phyloP scores from a whole-genome alignment of 2,329 filamentous ascomycete species.

The Plectosphaerella plurivora region DNA sequence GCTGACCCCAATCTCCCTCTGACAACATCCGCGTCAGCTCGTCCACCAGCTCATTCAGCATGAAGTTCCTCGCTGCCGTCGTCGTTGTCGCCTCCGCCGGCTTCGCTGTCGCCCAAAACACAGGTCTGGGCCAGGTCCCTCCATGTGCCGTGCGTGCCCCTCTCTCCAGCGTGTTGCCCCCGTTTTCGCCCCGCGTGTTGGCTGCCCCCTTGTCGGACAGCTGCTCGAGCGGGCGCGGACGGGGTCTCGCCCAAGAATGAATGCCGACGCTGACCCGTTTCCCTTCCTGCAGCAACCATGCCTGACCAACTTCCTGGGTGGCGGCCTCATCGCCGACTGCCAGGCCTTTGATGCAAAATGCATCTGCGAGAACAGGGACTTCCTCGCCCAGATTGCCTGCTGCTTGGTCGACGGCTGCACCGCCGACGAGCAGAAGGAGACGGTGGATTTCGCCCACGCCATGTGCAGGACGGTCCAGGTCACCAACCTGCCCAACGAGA shows the following conservation, averaged over 20 bases:
- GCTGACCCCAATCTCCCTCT: too few relatives aligned
- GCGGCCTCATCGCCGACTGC: slow-evolving; percentile 31
- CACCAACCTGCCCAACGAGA: slow-evolving; percentile 24
- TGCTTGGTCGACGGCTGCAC: slow-evolving; percentile 31
- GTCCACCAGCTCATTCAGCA: slow-evolving; percentile 14
- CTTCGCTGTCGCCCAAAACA: slow-evolving; percentile 26
- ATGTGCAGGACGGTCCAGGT: slow-evolving; percentile 33
- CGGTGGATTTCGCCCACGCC: slow-evolving; percentile 30
- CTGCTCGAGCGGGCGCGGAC: background rate
- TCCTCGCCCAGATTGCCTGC: slow-evolving; percentile 36
- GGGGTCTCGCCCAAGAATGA: background rate
- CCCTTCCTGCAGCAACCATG: slow-evolving; percentile 17
- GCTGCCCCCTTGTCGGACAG: background rate
- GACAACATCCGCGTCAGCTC: too few relatives aligned
- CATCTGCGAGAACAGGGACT: slow-evolving; percentile 34
- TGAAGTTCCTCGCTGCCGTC: slow-evolving; percentile 28
- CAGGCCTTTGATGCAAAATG: slow-evolving; percentile 31
- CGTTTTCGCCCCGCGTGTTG: background rate
- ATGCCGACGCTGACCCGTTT: slow-evolving; percentile 14
- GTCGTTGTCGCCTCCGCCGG: slow-evolving; percentile 21
- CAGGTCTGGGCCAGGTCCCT: slow-evolving; percentile 22
- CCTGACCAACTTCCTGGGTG: slow-evolving; percentile 25
- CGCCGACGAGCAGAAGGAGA: slow-evolving; percentile 22
- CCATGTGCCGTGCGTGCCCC: slow-evolving; percentile 30
- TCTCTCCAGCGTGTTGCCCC: background rate